Percentiles rank a stretch among this genome's conserved stretches.
Conservation (phyloP, 495 filamentous ascomycete genomes). For the Emericellopsis terricola region DNA sequence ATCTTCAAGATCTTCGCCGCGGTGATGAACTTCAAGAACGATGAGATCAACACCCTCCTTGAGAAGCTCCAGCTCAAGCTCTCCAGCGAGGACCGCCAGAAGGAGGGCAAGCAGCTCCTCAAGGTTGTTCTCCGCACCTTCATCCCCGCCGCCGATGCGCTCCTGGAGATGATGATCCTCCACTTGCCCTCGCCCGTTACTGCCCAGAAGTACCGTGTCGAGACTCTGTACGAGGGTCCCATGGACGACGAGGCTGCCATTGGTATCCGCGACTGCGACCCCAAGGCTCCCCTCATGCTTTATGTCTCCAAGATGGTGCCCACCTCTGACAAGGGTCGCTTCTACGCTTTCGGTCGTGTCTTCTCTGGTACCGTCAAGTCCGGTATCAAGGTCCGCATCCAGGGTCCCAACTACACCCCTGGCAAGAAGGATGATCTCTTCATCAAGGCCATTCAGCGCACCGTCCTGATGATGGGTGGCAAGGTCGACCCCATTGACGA, state of each 20-base stretch:
- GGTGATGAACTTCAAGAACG: conserved; percentile 97
- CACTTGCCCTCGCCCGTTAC: conserved; percentile 92
- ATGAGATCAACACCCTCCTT: conserved; percentile 66
- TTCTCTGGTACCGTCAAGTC: conserved; percentile 95
- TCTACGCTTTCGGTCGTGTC: conserved; percentile 99
- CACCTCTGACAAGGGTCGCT: conserved; percentile 98
- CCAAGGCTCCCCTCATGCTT: conserved; percentile 96
- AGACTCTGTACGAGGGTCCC: conserved; percentile 98
- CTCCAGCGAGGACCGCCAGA: conserved; percentile 64
- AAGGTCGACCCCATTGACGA: conserved; percentile 98
- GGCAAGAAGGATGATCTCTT: conserved; percentile 98
- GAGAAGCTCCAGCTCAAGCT: conserved; percentile 91
- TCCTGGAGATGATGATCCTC: conserved; percentile 99
- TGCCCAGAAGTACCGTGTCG: conserved; percentile 93
- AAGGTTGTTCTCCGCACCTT: conserved; percentile 98
- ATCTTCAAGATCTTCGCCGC: conserved; percentile 97
- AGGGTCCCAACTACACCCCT: conserved; percentile 95
- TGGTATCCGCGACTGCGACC: conserved; percentile 93
- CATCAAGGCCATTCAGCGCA: conserved; percentile 99
- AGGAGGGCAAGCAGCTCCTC: conserved; percentile 91
- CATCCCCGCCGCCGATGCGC: conserved; percentile 91
- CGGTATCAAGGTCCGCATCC: conserved; percentile 98
- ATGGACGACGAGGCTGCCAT: conserved; percentile 78
- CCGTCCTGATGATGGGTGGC: conserved; percentile 99
- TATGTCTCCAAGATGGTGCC: conserved; percentile 99